Evolutionary conservation across 129 eudicot genomes (phyloP).

Genomic region (Tagetes patula): DNA sequence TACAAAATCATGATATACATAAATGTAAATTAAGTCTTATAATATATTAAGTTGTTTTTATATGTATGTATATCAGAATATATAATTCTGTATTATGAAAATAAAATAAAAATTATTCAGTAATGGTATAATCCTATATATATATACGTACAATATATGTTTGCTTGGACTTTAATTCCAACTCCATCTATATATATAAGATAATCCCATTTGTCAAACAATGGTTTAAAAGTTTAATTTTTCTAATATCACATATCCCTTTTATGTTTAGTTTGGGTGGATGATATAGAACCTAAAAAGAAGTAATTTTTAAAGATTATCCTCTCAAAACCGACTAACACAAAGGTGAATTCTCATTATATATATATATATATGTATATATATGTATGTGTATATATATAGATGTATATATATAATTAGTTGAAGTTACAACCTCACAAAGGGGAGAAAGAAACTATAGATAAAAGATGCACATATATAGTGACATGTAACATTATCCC

Average conservation of each 20-base stretch:
- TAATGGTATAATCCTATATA: no score
- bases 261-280: constrained; percentile 24
- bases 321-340: constrained; percentile 27
- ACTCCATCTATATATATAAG: constrained; percentile 11
- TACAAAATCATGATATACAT: no score
- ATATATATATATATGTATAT: no score
- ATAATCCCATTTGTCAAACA: constrained; percentile 27
- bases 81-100: no score
- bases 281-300: constrained; percentile 29
- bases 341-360: constrained; percentile 15
- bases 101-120: no score
- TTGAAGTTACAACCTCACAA: constrained; percentile 32
- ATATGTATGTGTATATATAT: no score
- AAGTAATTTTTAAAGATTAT: constrained; percentile 31
- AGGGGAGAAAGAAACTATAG: constrained; percentile 7
- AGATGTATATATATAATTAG: neutral
- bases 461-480: neutral
- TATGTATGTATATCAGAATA: no score
- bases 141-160: no score
- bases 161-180: constrained; percentile 10
- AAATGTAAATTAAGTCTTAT: no score
- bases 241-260: constrained; percentile 19
- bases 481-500: constrained; percentile 36
- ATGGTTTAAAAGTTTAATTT: constrained; percentile 3
- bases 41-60: no score